Evolutionary conservation across 2,329 filamentous ascomycete species (phyloP), one percentile per base, ranked within the genome.

Genomic region (Iodosphaeria phyllophila): DNA sequence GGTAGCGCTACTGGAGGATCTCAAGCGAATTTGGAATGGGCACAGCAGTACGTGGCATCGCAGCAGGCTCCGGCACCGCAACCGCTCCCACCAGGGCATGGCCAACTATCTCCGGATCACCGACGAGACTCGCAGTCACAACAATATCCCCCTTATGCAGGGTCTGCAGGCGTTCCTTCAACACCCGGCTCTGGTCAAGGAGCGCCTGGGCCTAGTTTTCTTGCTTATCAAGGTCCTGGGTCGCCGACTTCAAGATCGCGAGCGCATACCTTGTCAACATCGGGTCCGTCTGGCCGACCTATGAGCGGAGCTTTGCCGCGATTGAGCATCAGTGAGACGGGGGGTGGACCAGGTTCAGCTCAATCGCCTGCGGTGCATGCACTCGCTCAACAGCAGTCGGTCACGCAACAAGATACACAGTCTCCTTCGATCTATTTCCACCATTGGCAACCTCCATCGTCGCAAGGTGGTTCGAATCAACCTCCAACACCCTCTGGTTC

Each of bases 351-450:
- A 14, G 27, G 47, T 16, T 33, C 41, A 17, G 47, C 54, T 37
- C 43, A 54, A 31, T 39, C 51, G 27, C 52, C 58, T 23, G 52
- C 47, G 50, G 47, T 43, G 37, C 54, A 49, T 23, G 28, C 46
- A 39, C 61, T 60, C 48, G 59, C 54, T 41, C 64, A 58, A 40
- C 58, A 55, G 39, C 63, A 52, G 19, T 61, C 58, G 19, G 44
- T 51, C 22, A 60, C 64, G 30, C 67, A 72, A 38, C 64, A 75
- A 35, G 67, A 71, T 23, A 51, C 66, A 22, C 58, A 73, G 33
- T 79, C 76, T 20, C 71, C 75, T 1, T 76, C 74, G 13, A 77
- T 92, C 23, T 89, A 80, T 48, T 92, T 92, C 46, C 80, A 92
- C 43, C 80, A 92, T 44, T 92, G 83, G 82, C 77, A 86, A 30